Conservation (phyloP, 805 yeast species). For the Candida quercuum region DNA sequence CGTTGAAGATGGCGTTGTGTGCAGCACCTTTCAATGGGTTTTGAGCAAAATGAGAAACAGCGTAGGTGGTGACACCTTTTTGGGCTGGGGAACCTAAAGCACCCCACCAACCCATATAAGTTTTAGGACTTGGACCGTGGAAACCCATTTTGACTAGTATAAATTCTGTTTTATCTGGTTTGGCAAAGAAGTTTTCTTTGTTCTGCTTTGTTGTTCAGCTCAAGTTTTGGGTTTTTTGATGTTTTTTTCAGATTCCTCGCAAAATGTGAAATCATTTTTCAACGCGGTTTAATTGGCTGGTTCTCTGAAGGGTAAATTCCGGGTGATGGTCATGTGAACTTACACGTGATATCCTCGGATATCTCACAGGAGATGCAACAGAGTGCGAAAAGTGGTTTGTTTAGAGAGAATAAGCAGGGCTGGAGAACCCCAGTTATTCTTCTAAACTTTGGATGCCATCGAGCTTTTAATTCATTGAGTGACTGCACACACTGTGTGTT, state of each 20-base stretch:
- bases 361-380: not conserved
- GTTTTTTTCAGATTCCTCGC: not conserved
- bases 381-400: too few relatives aligned
- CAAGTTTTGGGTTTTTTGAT: not conserved
- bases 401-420: too few relatives aligned
- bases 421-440: too few relatives aligned
- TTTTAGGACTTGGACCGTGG: constrained; percentile 57
- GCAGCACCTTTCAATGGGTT: constrained; percentile 84
- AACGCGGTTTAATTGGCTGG: constrained; percentile 11
- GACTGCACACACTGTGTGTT: too few relatives aligned
- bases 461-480: too few relatives aligned
- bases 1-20: constrained; percentile 85
- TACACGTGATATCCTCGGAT: constrained; percentile 2
- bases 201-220: not conserved
- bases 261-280: constrained; percentile 7
- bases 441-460: too few relatives aligned
- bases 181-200: not conserved
- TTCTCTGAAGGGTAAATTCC: not conserved
- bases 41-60: constrained; percentile 92
- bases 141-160: constrained; percentile 42
- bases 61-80: constrained; percentile 80
- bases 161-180: too few relatives aligned
- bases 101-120: constrained; percentile 99
- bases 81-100: constrained; percentile 80
- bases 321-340: constrained; percentile 1